Conservation (phyloP, 192 early-diverging fungal genomes). For the Haplosporangium gracile region DNA sequence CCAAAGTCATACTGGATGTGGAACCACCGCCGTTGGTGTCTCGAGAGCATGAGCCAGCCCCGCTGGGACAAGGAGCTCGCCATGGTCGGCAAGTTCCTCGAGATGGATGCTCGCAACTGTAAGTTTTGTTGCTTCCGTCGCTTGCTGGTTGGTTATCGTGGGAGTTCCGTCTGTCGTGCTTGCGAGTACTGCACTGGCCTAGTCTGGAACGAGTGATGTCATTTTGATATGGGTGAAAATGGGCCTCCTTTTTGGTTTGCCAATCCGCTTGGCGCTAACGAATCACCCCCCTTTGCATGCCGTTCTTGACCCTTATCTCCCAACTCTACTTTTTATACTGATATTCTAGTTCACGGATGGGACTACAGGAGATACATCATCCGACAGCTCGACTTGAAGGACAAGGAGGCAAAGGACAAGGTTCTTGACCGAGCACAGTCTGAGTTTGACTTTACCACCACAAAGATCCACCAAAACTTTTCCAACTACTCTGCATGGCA, state of each 20-base stretch:
- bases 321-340: not conserved
- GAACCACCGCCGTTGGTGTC: conserved; percentile 95
- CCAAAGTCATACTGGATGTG: conserved; percentile 99
- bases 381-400: conserved; percentile 49
- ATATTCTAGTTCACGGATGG: conserved; percentile 91
- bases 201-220: conserved; percentile 27
- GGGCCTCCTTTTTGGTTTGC: not conserved
- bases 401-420: conserved; percentile 45
- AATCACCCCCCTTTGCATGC: not conserved
- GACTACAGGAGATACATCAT: conserved; percentile 94
- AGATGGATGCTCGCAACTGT: conserved; percentile 95
- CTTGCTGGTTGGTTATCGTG: not conserved
- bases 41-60: conserved; percentile 80
- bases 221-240: conserved; percentile 12
- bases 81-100: conserved; percentile 83
- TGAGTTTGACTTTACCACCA: conserved; percentile 92
- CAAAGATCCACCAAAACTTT: conserved; percentile 93
- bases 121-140: conserved; percentile 21
- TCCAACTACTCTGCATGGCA: conserved; percentile 99
- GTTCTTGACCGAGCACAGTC: conserved; percentile 51
- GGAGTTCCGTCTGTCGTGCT: not conserved
- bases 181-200: not conserved
- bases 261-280: not conserved
- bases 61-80: conserved; percentile 85
- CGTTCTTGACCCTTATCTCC: not conserved